Base-by-base conservation (phyloP, 1,139 yeast species). In the Lizanozyma gosingica region DNA sequence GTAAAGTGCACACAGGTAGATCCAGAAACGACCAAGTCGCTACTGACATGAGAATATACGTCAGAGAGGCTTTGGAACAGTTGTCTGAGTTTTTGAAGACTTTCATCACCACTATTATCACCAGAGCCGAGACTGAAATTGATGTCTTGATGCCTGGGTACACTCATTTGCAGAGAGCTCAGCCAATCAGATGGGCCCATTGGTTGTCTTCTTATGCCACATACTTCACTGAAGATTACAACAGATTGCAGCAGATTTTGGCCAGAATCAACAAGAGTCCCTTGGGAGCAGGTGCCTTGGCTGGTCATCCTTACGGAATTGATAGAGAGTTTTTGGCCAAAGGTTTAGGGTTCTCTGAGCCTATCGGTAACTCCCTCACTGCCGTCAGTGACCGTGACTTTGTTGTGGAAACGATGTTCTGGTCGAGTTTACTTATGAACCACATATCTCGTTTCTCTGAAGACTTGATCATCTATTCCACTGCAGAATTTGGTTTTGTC, bases 21-120 rank as follows among this genome's bases (percentile, higher is more conserved):
- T 86, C 96, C 38, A 82, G 99, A 73, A 92, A 92, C 57, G 99
- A 92, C 62, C 99, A 92, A 68, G 97, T 90, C 42, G 98, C 97
- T 35, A 92, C 97, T 15, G 98, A 92, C 58, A 86, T 92, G 95
- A 78, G 99, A 62, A 78, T 92, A 36, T 92, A 77, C 54, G 97
- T 92, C 41, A 81, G 97, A 54, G 94, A 83, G 50, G 76, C 80
- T 49, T 67, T 92, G 49, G 14, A 33, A 15, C 73, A 76, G 52
- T 60, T 88, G 44, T 67, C 79, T n/a, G 67, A 65, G 22, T 71
- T 76, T 45, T 66, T 92, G 55, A 71, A 69, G 40, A 71, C 67
- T 33, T 74, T 90, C 46, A 82, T 90, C 56, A 60, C 67, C 45
- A 81, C 82, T 18, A 75, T 92, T 51, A 58, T 80, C 39, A 71